Evolutionary conservation across 2,329 filamentous ascomycete species (phyloP), one percentile per base, ranked within the genome.

Genomic region (Nothomitra cinnamomea): DNA sequence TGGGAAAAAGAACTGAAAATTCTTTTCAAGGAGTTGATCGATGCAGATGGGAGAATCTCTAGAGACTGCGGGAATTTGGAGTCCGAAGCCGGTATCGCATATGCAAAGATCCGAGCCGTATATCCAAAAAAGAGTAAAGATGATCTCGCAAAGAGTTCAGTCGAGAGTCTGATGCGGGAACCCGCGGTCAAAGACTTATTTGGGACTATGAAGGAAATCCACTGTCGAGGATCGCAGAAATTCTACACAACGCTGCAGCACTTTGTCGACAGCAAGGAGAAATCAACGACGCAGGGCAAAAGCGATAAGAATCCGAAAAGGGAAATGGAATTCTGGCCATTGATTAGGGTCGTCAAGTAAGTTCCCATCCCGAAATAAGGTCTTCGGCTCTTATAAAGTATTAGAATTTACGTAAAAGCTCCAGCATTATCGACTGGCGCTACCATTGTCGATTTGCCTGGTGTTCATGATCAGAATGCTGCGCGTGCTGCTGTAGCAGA

Each of bases 391-490:
- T 51, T 19, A 51, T 15, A 45, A 45, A 7, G 17, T n/a, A 10
- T 35, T 22, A 61, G 71, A 38, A 69, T 79, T 28, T 73, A 71
- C 57, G 68, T 69, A 5, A 78, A 74, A 60, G 67, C 74, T 0
- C 62, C 69, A 10, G 72, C 69, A 1, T 62, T 79, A 2, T 69
- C 72, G 0, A 77, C 75, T 13, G 75, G 76, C 2, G 73, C 73
- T 2, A 70, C 76, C 1, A 67, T 78, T 53, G 77, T 78, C 13
- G 75, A 82, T 60, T 64, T 82, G 8, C 78, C 78, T 3, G 77
- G 78, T 42, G 69, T 77, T 0, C 72, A 77, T 13, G 79, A 82
- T 59, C 72, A 72, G 0, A 82, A 82, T 60, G 71, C 75, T 2
- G 79, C 79, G 36, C 70, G 79, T 51, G 71, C 73, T 40, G 72